Evolutionary conservation across 2,329 filamentous ascomycete genomes (phyloP).

Genomic region (Huntiella abstrusa): DNA sequence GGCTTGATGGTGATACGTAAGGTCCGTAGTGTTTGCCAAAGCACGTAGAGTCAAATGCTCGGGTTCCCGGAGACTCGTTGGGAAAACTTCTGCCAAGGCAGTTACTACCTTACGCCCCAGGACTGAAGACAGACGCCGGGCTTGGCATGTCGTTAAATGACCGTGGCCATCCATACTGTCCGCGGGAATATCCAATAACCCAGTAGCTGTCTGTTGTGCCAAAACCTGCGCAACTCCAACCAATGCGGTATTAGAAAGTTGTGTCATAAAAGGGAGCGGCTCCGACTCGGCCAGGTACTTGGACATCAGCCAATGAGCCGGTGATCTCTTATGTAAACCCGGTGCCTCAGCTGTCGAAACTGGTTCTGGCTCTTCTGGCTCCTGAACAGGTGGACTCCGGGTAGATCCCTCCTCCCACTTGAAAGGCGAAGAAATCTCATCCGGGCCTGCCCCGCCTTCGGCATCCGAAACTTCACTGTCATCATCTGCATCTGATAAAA

Average conservation of each 20-base stretch:
- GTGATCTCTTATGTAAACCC: slow-evolving; percentile 28
- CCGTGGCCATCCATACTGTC: slow-evolving; percentile 8
- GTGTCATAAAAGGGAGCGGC: slow-evolving; percentile 27
- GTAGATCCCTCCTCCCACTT: slow-evolving; percentile 38
- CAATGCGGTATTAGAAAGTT: slow-evolving; percentile 36
- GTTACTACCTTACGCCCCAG: slow-evolving; percentile 29
- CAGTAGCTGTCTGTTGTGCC: slow-evolving; percentile 48
- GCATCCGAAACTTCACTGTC: slow-evolving; percentile 37
- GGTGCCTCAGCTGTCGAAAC: slow-evolving; percentile 31
- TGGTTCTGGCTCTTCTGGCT: slow-evolving; percentile 28
- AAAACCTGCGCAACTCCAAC: slow-evolving; percentile 51
- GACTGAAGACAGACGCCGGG: slow-evolving; percentile 20
- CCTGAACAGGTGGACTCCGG: slow-evolving; percentile 31
- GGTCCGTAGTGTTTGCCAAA: slow-evolving; percentile 37
- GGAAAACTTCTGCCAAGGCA: slow-evolving; percentile 26
- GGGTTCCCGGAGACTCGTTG: slow-evolving; percentile 24
- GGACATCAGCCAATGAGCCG: slow-evolving; percentile 29
- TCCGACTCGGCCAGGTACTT: slow-evolving; percentile 42
- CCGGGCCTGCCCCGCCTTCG: slow-evolving; percentile 30
- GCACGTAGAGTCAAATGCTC: slow-evolving; percentile 24
- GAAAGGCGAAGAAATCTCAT: slow-evolving; percentile 26
- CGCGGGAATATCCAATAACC: slow-evolving; percentile 22
- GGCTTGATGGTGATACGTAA: slow-evolving; percentile 28
- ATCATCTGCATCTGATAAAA: slow-evolving; percentile 27
- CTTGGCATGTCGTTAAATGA: neutral